Evolutionary conservation across 1,284 basidiomycete genomes (phyloP), one percentile per base, ranked within the genome.

Genomic region (Trichosporon ovoides): DNA sequence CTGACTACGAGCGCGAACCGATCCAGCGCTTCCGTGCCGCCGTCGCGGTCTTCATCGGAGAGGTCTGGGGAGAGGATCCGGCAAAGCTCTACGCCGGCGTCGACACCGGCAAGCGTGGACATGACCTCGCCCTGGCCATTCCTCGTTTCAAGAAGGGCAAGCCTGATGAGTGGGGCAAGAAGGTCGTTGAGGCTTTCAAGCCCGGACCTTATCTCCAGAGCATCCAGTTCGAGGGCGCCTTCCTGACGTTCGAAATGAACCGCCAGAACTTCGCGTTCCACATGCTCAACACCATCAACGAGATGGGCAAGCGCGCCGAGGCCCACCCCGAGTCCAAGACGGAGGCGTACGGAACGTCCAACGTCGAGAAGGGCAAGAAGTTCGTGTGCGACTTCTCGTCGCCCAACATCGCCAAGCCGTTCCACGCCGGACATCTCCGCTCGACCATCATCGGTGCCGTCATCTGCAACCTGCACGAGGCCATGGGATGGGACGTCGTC

Each of bases 391-490:
- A 98, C 76, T 98, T 94, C 78, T 96, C 92, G 0, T 91, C 89
- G 5, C 94, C 95, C 18, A 98, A 99, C 77, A 98, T 98, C 71
- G 95, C 96, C 37, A 99, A 99, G 77, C 89, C 89, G 6, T 98
- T 98, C 84, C 95, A 98, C 72, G 94, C 97, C 57, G 96, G 96
- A 16, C 95, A 98, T 77, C 80, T 98, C 62, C 85, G 96, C 55
- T 93, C 89, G 64, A 99, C 96, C 20, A 98, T 99, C 77, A 97
- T 98, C 71, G 96, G 96, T 36, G 88, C 91, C 0, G 97, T 97
- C 80, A 79, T 98, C 53, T 81, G 84, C 36, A 98, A 98, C 78
- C 72, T 98, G 55, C 95, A 98, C 81, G 88, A 88, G 73, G 85
- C 91, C 6, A 89, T 87, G 69, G 94, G 95, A 14, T 98, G 93